phyloP scores from a whole-genome alignment of 148 eudicot species.

The Persicaria maculosa region DNA sequence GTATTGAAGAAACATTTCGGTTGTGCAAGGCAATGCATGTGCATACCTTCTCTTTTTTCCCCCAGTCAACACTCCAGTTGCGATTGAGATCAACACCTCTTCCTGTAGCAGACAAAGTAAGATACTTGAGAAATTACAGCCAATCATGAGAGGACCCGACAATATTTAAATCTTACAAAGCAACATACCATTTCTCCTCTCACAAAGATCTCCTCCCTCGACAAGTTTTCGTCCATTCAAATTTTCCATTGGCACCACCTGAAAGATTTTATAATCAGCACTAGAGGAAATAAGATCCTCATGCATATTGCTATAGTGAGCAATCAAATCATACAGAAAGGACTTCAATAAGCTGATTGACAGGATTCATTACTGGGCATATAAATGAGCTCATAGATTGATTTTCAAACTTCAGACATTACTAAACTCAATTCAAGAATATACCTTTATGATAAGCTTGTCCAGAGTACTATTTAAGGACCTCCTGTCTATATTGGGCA shows the following conservation, averaged over 20 bases:
- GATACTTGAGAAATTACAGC: constrained; percentile 6
- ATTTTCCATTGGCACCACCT: constrained; percentile 96
- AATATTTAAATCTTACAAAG: constrained; percentile 7
- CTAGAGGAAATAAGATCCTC: background rate
- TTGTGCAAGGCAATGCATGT: constrained; percentile 1
- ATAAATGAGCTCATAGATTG: background rate
- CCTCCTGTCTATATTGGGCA: constrained; percentile 57
- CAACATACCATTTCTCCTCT: constrained; percentile 80
- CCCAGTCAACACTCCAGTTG: constrained; percentile 99
- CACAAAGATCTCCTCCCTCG: constrained; percentile 91
- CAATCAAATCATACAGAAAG: background rate
- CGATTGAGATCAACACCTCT: constrained; percentile 99
- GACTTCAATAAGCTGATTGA: background rate
- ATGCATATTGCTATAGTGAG: background rate
- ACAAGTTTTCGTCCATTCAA: constrained; percentile 89
- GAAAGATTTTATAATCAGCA: constrained; percentile 14
- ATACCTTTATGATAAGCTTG: constrained; percentile 80
- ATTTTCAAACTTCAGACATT: constrained; percentile 3
- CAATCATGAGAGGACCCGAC: background rate
- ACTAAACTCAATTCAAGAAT: background rate
- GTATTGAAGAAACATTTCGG: background rate
- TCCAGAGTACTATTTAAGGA: constrained; percentile 55
- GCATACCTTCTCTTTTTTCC: constrained; percentile 89
- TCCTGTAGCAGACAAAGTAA: constrained; percentile 46
- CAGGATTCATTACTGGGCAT: background rate